Base-by-base conservation (phyloP, 2,329 filamentous ascomycete genomes). In the Verticillium isaacii region DNA sequence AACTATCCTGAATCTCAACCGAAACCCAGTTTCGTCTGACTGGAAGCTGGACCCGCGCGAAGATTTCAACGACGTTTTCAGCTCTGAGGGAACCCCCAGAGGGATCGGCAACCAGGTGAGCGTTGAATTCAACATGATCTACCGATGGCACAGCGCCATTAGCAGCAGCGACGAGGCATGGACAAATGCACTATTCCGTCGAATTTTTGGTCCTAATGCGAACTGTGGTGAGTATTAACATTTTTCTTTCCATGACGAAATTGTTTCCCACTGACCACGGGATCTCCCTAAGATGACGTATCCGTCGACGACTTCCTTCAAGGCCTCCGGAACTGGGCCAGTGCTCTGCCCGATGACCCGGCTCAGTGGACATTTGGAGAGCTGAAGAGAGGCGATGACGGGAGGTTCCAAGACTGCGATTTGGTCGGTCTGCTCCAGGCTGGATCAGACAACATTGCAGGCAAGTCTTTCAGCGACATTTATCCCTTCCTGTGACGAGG, bases 101-200 rank as follows among this genome's bases (percentile, higher is more conserved):
- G 87, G 85, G 1, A 79, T 85, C 2, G 87, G 87, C 14, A 90
- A 90, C 67, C 85, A 89, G 66, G 86, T 89, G 56, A 87, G 83
- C 52, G 86, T 85, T 3, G 87, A 90, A 70, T 90, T 90, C 74
- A 89, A 89, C 63, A 75, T 89, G 32, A 77, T 89, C 1, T 90
- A 90, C 68, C 78, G 87, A 32, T 90, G 85, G 79, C 87, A 90
- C 71, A 84, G 82, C 1, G 82, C 81, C 52, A 82, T 89, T 58
- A 86, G 83, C 3, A 76, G 81, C 64, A 79, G 80, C 25, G 87
- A 89, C 64, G 85, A 88, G 68, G 76, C 78, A 50, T 90, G 86
- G 85, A 85, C 84, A 19, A 79, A 87, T 56, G 75, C 81, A 15
- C 76, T 82, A 65, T 84, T 85, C 68, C 71, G 75, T 6, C 76